Base-by-base conservation (phyloP, 2,329 filamentous ascomycete genomes). In the Neofusicoccum parvum region DNA sequence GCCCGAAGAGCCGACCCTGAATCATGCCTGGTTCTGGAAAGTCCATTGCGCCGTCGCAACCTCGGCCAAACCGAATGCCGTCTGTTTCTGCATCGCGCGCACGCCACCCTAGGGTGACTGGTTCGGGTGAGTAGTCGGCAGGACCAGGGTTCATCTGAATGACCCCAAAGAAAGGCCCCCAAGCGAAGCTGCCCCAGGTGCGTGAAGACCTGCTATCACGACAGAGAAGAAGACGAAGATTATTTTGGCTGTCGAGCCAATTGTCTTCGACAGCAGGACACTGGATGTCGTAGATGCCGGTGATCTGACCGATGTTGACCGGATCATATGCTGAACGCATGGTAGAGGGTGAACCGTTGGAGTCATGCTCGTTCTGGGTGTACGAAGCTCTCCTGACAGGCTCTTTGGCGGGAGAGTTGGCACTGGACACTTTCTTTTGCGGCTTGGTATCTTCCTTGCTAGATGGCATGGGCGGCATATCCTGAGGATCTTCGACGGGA, bases 101-200 rank as follows among this genome's bases (percentile, higher is more conserved):
- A 10, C 76, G 75, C 76, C 75, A 78, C 7, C 71, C 72, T 37
- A 72, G 71, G 14, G 43, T 49, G 2, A 65, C 34, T 15, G 43
- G 12, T 1, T 12, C 2, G 3, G 11, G 20, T 7, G 51, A 65
- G 23, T 56, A 65, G 20, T 32, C 20, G 0, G 54, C 67, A 27
- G 68, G 71, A 5, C 63, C 69, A 12, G 67, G 69, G 34, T 70
- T 66, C 64, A 85, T 74, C 39, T 75, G 74, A n/a, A 85, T 70
- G 3, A 85, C 70, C 1, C 82, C 81, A 45, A 73, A 66, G 43
- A 82, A 74, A 7, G 79, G 64, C 0, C 79, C 80, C 4, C 83
- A 73, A 49, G 80, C 74, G 67, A 85, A 85, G 0, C 68, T 71
- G 0, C 80, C 82, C 83, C 83, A 86, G 7, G 85, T 76, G 5